These are phyloP conservation scores for Ganoderma multipileum DNA, from an alignment of 1,284 basidiomycete species.

Conservation along the genomic window DNA sequence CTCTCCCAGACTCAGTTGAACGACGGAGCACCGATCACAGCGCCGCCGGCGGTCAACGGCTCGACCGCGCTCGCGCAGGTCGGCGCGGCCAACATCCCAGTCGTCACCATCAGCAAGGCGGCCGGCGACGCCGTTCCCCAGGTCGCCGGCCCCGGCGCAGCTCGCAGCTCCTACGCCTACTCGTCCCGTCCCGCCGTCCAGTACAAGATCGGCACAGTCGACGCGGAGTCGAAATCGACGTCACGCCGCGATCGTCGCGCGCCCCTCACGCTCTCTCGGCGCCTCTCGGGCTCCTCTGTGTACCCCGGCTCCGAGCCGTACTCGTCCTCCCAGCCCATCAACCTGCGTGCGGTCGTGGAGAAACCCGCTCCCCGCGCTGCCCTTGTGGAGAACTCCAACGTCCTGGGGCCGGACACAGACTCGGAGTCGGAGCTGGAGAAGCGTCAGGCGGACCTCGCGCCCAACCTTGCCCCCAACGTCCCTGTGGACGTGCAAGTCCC, in stretches of 20 bases:
- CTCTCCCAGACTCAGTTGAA: background rate
- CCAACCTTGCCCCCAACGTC: too few species aligned
- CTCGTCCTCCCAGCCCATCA: background rate
- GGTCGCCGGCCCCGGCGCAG: background rate
- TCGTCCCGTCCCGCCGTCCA: background rate
- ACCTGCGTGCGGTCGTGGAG: background rate
- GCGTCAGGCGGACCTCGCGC: too few species aligned
- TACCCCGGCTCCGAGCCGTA: conserved; percentile 13
- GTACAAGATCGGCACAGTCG: background rate
- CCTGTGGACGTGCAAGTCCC: too few species aligned
- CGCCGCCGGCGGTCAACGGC: background rate
- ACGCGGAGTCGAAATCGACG: background rate
- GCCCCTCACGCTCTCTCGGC: conserved; percentile 14
- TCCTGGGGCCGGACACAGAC: too few species aligned
- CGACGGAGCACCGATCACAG: background rate
- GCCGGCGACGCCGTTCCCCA: background rate
- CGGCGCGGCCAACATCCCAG: background rate
- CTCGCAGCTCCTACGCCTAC: too few species aligned
- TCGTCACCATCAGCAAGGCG: background rate
- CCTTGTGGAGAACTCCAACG: background rate
- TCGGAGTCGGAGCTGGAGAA: too few species aligned
- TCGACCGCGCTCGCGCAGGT: background rate
- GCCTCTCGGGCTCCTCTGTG: conserved; percentile 9
- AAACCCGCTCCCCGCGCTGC: background rate
- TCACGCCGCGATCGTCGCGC: conserved; percentile 9